These are phyloP conservation scores for Suhomyces atakaporum DNA, from an alignment of 1,139 yeast genomes.

Conservation along the genomic window DNA sequence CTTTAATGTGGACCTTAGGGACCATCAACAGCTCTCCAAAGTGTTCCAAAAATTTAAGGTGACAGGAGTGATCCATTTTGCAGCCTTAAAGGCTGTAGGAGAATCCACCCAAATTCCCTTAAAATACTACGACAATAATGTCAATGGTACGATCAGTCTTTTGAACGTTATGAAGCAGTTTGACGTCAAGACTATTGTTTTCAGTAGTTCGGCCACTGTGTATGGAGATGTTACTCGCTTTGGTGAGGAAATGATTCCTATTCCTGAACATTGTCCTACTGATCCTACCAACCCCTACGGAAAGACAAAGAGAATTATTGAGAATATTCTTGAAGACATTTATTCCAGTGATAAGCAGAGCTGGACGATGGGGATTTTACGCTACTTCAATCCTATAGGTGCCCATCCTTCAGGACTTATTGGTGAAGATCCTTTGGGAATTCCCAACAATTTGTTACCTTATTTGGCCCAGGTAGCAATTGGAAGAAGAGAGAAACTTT, in stretches of 20 bases:
- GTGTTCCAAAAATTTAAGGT: conserved; percentile 56
- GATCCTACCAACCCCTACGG: conserved; percentile 83
- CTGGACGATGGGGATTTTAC: conserved; percentile 67
- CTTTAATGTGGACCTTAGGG: conserved; percentile 59
- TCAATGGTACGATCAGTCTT: conserved; percentile 63
- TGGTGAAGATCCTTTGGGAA: conserved; percentile 80
- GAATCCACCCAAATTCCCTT: conserved; percentile 78
- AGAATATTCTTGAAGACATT: conserved; percentile 61
- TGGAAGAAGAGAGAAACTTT: conserved; percentile 66
- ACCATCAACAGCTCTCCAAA: conserved; percentile 45
- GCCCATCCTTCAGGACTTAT: conserved; percentile 80
- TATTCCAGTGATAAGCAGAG: conserved; percentile 42
- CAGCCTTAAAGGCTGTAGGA: conserved; percentile 86
- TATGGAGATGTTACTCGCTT: conserved; percentile 82
- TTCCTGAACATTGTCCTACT: conserved; percentile 77
- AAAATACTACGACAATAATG: conserved; percentile 68
- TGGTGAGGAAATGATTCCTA: conserved; percentile 67
- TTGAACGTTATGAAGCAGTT: conserved; percentile 52
- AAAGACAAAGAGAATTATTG: conserved; percentile 66
- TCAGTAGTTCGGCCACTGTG: conserved; percentile 81
- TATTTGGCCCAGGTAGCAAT: conserved; percentile 77
- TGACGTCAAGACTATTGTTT: conserved; percentile 61
- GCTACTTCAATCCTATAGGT: conserved; percentile 84
- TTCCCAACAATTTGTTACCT: conserved; percentile 76
- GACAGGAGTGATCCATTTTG: conserved; percentile 73